Evolutionary conservation across 352 stramenopile species (phyloP).

Genomic region (Pythium coloratum): DNA sequence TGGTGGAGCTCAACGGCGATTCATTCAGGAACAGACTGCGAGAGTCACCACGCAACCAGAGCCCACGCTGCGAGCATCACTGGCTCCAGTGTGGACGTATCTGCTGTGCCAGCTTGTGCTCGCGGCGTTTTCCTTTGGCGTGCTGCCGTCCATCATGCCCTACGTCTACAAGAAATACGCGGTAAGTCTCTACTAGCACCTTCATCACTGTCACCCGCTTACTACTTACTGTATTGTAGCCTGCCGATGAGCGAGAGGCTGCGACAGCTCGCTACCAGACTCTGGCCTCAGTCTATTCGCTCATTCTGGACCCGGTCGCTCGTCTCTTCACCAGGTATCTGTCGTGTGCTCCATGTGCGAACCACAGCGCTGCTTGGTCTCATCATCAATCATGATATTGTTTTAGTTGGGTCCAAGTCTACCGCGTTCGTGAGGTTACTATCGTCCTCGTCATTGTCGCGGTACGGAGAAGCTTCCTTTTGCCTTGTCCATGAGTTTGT

Average conservation of each 20-base stretch:
- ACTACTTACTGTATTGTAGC: slow-evolving; percentile 22
- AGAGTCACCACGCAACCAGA: not conserved
- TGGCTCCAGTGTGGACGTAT: slow-evolving; percentile 49
- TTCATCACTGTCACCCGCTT: not conserved
- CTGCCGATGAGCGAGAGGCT: slow-evolving; percentile 32
- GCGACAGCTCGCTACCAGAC: slow-evolving; percentile 56
- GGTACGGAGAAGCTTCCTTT: slow-evolving; percentile 28
- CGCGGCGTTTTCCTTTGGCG: slow-evolving; percentile 62
- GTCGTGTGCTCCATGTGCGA: not conserved
- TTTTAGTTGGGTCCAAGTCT: slow-evolving; percentile 45
- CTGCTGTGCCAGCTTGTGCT: slow-evolving; percentile 56
- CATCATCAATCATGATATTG: not conserved
- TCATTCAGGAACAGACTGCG: not conserved
- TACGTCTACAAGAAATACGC: slow-evolving; percentile 75
- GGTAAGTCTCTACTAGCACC: slow-evolving; percentile 28
- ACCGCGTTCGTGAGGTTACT: slow-evolving; percentile 46
- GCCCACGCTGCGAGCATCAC: slow-evolving; percentile 26
- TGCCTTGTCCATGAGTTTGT: not conserved
- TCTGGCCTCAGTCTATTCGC: slow-evolving; percentile 45
- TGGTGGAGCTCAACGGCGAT: not conserved
- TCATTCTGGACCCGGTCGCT: slow-evolving; percentile 54
- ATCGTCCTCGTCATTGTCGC: slow-evolving; percentile 37
- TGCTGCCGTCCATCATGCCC: slow-evolving; percentile 68
- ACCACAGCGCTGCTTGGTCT: not conserved
- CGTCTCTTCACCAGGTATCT: slow-evolving; percentile 41